phyloP scores from a whole-genome alignment of 495 filamentous ascomycete genomes.

The Cenococcum geophilum region DNA sequence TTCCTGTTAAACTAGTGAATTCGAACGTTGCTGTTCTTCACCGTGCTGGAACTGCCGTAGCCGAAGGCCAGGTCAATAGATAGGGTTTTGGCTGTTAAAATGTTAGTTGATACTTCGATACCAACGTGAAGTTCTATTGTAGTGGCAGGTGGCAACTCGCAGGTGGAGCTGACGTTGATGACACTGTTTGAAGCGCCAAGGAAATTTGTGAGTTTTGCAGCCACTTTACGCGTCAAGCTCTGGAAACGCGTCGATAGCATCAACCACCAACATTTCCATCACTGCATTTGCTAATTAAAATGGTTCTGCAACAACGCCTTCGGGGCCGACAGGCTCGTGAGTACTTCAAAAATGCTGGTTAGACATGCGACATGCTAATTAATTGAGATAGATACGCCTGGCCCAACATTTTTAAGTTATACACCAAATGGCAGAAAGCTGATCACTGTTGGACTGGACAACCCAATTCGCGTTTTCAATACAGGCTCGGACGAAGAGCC shows the following conservation, averaged over 20 bases:
- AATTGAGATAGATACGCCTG: conserved; percentile 54
- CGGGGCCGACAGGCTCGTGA: conserved; percentile 46
- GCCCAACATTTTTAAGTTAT: conserved; percentile 59
- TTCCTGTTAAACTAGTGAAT: too few species aligned
- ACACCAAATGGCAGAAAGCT: conserved; percentile 63
- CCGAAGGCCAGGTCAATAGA: too few species aligned
- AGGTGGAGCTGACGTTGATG: too few species aligned
- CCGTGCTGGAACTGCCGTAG: too few species aligned
- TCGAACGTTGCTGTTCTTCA: too few species aligned
- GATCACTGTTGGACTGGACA: conserved; percentile 85
- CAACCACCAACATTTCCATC: neutral
- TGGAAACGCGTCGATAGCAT: conserved; percentile 6
- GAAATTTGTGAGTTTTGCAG: neutral
- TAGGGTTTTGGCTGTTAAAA: too few species aligned
- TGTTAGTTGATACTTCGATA: too few species aligned
- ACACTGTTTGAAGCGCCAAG: too few species aligned
- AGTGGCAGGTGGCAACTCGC: too few species aligned
- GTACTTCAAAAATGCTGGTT: conserved; percentile 10
- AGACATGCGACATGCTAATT: conserved; percentile 4
- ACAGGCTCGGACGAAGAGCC: conserved; percentile 89
- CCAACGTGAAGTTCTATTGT: too few species aligned
- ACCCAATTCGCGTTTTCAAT: conserved; percentile 81
- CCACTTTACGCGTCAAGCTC: conserved; percentile 1
- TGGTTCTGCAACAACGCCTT: conserved; percentile 32
- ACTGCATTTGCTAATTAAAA: conserved; percentile 8